Conservation (phyloP, 2,329 filamentous ascomycete genomes). For the Xylaria sp. region DNA sequence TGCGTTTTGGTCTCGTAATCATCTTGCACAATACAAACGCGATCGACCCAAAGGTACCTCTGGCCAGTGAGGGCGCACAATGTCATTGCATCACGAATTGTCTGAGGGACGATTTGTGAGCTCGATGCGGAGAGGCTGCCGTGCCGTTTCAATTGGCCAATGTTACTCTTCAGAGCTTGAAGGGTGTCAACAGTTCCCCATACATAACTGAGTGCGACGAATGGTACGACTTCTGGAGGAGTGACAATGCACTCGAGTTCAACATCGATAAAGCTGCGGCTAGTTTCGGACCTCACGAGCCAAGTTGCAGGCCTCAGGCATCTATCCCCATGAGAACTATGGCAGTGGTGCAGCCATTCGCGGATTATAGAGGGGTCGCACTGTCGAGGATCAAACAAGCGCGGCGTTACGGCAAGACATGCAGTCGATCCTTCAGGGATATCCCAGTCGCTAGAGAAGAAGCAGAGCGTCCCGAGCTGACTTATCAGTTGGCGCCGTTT, state of each 20-base stretch:
- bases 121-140: slow-evolving; percentile 14
- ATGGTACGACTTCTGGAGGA: slow-evolving; percentile 13
- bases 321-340: slow-evolving; percentile 8
- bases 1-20: slow-evolving; percentile 8
- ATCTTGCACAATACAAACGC: slow-evolving; percentile 23
- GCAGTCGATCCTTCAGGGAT: slow-evolving; percentile 5
- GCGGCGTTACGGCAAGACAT: slow-evolving; percentile 21
- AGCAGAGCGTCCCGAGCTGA: not conserved
- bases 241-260: slow-evolving; percentile 21
- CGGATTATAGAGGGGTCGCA: slow-evolving; percentile 14
- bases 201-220: slow-evolving; percentile 29
- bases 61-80: slow-evolving; percentile 15
- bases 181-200: slow-evolving; percentile 25
- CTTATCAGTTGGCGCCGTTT: slow-evolving; percentile 2
- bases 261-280: slow-evolving; percentile 15
- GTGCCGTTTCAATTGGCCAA: slow-evolving; percentile 7
- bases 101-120: slow-evolving; percentile 11
- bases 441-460: slow-evolving; percentile 18
- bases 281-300: not conserved
- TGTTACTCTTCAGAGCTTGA: slow-evolving; percentile 14
- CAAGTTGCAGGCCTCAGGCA: slow-evolving; percentile 16
- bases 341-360: slow-evolving; percentile 19
- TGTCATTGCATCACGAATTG: slow-evolving; percentile 24
- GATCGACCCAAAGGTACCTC: slow-evolving; percentile 29
- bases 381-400: slow-evolving; percentile 18